Evolutionary conservation across 805 yeast species (phyloP).

Genomic region (Sugiyamaella chiloensis): DNA sequence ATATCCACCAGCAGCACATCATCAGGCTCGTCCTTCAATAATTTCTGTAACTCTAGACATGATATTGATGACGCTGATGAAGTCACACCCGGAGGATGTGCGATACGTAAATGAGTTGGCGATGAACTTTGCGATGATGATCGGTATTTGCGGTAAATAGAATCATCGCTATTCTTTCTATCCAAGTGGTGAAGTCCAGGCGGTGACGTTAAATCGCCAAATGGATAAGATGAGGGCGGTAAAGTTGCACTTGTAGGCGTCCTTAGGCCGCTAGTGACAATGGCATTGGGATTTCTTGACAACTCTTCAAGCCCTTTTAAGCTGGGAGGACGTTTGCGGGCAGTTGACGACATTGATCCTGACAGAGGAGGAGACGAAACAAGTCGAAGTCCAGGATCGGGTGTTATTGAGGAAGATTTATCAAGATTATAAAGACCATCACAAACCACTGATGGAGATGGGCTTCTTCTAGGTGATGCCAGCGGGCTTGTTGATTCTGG

Average conservation of each 20-base stretch:
- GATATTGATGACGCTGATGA: not conserved
- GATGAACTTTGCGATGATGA: conserved; percentile 5
- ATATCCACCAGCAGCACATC: conserved; percentile 62
- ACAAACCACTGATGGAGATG: no score
- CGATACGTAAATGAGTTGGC: not conserved
- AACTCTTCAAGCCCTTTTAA: not conserved
- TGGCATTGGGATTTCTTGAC: not conserved
- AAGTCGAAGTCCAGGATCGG: not conserved
- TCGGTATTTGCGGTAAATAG: conserved; percentile 4
- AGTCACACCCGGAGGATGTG: not conserved
- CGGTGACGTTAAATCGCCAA: not conserved
- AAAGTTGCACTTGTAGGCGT: not conserved
- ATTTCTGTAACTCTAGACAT: not conserved
- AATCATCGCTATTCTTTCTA: conserved; percentile 4
- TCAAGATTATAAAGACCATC: no score
- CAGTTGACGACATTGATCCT: not conserved
- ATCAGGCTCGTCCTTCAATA: not conserved
- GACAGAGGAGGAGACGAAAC: not conserved
- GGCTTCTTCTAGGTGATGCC: not conserved
- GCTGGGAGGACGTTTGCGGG: conserved; percentile 3
- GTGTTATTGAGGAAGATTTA: no score
- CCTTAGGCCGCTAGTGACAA: not conserved
- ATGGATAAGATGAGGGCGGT: not conserved
- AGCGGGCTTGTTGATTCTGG: not conserved
- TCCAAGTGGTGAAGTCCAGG: not conserved